These are phyloP conservation scores for Talaromyces sp. DNA, from an alignment of 2,329 filamentous ascomycete species.

Conservation along the genomic window DNA sequence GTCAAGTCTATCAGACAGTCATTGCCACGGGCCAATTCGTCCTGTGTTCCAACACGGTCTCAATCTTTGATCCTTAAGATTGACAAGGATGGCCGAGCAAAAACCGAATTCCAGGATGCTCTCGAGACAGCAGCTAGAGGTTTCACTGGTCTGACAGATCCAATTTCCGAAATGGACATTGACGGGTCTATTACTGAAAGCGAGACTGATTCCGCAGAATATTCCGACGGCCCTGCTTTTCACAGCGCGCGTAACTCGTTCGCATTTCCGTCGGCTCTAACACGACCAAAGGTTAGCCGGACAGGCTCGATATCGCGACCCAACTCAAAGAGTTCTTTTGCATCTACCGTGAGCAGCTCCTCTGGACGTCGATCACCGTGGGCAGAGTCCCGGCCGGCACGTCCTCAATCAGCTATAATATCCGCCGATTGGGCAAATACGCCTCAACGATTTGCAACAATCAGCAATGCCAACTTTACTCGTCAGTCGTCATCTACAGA, in stretches of 20 bases:
- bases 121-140: conserved; percentile 22
- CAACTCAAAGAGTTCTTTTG: conserved; percentile 45
- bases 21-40: conserved; percentile 33
- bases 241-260: conserved; percentile 41
- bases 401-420: conserved; percentile 25
- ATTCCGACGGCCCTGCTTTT: conserved; percentile 37
- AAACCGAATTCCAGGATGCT: conserved; percentile 43
- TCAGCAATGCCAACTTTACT: conserved; percentile 32
- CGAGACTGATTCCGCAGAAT: conserved; percentile 41
- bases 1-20: conserved; percentile 35
- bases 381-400: conserved; percentile 31
- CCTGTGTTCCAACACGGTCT: conserved; percentile 33
- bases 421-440: conserved; percentile 32
- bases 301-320: conserved; percentile 38
- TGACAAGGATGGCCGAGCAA: conserved; percentile 48
- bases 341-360: conserved; percentile 40
- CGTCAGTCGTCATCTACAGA: conserved; percentile 29
- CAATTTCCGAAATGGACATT: conserved; percentile 37
- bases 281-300: conserved; percentile 29
- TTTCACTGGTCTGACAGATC: conserved; percentile 35
- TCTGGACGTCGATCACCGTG: conserved; percentile 43
- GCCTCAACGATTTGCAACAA: conserved; percentile 34
- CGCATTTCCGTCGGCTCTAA: conserved; percentile 29
- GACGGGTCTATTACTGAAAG: conserved; percentile 45
- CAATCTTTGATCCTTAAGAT: conserved; percentile 47